Base-by-base conservation (phyloP, 257 asterid species). In the Rhazya stricta region DNA sequence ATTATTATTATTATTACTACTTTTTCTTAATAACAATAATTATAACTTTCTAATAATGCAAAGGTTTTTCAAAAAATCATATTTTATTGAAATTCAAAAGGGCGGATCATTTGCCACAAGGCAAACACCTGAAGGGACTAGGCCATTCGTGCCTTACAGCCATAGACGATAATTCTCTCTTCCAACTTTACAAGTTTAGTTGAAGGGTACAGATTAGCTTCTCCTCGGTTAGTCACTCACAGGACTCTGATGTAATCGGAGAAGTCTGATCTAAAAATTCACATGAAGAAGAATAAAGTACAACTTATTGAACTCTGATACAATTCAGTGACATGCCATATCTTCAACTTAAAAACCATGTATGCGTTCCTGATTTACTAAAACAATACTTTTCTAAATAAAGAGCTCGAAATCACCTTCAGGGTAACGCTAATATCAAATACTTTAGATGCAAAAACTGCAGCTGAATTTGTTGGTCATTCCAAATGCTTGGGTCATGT, bases 81-180 rank as follows among this genome's bases (percentile, higher is more conserved):
- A n/a, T n/a, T 62, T 21, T 19, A 6, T 37, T 21, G 0, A 21
- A 67, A 67, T 25, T 77, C 76, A 23, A 67, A 71, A 72, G 70
- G 57, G 30, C 75, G 84, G 76, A 48, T 76, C 12, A 72, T 62
- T 62, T 77, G 70, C 80, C 86, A 80, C 79, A 42, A 48, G 42
- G 34, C 58, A 23, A 5, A 50, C 58, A 25, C 42, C 72, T 10
- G 41, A 10, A 25, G 3, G n/a, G 18, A 43, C 23, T 25, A 37
- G 27, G 7, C 25, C n/a, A n/a, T 16, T 18, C 70, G 32, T 6
- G 48, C 13, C 34, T n/a, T n/a, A n/a, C n/a, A n/a, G n/a, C n/a
- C n/a, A n/a, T n/a, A n/a, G n/a, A n/a, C n/a, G n/a, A n/a, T n/a
- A n/a, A n/a, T n/a, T n/a, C n/a, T n/a, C n/a, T n/a, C n/a, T n/a